Conservation (phyloP, 768 basidiomycete species). For the Trametes meyenii region DNA sequence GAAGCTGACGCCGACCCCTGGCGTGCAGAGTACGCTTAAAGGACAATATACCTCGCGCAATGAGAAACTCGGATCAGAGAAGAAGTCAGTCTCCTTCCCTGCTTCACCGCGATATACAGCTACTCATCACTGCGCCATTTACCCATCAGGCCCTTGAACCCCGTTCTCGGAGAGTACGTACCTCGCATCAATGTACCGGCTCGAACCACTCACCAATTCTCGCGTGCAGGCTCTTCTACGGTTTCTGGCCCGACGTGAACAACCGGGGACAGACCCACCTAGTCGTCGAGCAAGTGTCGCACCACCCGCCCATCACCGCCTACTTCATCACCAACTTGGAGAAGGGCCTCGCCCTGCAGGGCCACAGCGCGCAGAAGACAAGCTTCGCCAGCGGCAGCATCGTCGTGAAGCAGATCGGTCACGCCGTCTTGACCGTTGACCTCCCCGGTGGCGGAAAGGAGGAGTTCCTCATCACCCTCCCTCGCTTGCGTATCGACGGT, state of each 20-base stretch:
- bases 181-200: neutral
- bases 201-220: neutral
- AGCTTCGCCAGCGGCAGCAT: constrained; percentile 81
- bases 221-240: constrained; percentile 74
- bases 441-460: constrained; percentile 59
- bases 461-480: constrained; percentile 89
- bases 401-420: constrained; percentile 94
- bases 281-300: constrained; percentile 94
- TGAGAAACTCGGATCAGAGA: constrained; percentile 95
- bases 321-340: constrained; percentile 83
- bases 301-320: constrained; percentile 88
- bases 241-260: constrained; percentile 75
- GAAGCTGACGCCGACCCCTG: neutral
- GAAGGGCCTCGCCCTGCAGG: constrained; percentile 76
- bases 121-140: constrained; percentile 15
- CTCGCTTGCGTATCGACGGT: constrained; percentile 90
- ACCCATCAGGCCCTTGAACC: constrained; percentile 80
- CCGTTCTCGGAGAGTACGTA: constrained; percentile 88
- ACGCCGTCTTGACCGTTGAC: constrained; percentile 78
- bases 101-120: neutral
- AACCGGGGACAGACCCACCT: constrained; percentile 81
- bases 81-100: constrained; percentile 65
- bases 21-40: constrained; percentile 85
- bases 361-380: constrained; percentile 96
- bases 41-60: constrained; percentile 95